These are phyloP conservation scores for Yamadazyma triangularis DNA, from an alignment of 1,139 yeast species.

Conservation along the genomic window DNA sequence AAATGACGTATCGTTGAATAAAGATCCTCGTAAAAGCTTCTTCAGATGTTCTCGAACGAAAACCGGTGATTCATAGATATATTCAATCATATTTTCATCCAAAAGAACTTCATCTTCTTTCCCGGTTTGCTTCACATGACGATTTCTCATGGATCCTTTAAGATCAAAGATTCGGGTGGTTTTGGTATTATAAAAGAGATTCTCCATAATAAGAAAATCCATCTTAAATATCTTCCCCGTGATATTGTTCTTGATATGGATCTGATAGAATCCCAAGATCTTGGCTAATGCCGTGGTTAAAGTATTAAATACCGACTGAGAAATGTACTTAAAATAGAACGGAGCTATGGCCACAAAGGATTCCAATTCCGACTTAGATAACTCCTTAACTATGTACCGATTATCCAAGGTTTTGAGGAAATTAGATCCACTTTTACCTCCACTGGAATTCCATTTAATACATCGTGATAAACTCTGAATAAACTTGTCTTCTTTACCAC, in stretches of 20 bases:
- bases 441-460: constrained; percentile 91
- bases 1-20: constrained; percentile 93
- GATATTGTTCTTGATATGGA: constrained; percentile 74
- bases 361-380: constrained; percentile 84
- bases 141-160: constrained; percentile 96
- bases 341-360: constrained; percentile 96
- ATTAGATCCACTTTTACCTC: constrained; percentile 95
- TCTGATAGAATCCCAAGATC: constrained; percentile 92
- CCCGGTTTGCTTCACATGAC: constrained; percentile 96
- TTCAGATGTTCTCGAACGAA: constrained; percentile 93
- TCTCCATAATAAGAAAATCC: constrained; percentile 96
- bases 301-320: constrained; percentile 92
- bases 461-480: constrained; percentile 93
- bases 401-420: constrained; percentile 90
- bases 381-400: constrained; percentile 82
- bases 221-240: constrained; percentile 76
- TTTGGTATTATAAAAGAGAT: constrained; percentile 78
- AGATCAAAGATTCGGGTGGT: constrained; percentile 88
- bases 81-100: constrained; percentile 98
- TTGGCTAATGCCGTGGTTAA: constrained; percentile 92
- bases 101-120: constrained; percentile 88
- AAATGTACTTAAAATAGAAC: constrained; percentile 91
- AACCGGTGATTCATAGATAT: constrained; percentile 91
- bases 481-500: constrained; percentile 73
- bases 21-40: constrained; percentile 74